Percentiles rank a stretch among this genome's conserved stretches.
Conservation (phyloP, 331 rosid genomes). For the Malus hybrid region DNA sequence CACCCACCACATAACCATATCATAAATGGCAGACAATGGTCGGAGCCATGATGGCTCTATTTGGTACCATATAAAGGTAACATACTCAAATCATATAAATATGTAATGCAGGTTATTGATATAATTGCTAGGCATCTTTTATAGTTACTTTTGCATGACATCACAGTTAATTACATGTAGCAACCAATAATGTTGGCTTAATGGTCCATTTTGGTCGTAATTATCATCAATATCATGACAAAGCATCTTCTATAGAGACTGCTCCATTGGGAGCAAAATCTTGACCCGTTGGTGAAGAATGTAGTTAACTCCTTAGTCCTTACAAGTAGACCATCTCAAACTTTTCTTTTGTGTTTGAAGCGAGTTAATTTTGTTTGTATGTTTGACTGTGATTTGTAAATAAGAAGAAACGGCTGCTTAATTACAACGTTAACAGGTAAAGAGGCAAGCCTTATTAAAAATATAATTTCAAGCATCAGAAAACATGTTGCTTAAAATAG, state of each 20-base stretch:
- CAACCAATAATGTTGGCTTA: background rate
- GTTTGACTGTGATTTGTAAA: background rate
- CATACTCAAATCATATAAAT: too few species aligned
- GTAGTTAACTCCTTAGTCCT: too few species aligned
- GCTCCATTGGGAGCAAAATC: background rate
- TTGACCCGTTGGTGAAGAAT: background rate
- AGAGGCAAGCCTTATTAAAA: too few species aligned
- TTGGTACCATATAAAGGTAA: background rate
- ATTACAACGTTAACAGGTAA: background rate
- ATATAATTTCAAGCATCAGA: background rate
- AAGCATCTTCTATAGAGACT: background rate
- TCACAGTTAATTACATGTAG: background rate
- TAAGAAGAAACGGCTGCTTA: background rate
- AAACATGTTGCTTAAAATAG: background rate
- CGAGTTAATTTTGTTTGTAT: background rate
- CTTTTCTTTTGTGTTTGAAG: background rate
- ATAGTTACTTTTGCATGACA: background rate
- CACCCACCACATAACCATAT: background rate
- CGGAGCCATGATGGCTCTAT: slow-evolving; percentile 1
- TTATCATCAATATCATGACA: background rate
- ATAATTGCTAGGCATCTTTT: background rate
- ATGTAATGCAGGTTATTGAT: background rate
- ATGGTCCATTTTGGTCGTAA: background rate
- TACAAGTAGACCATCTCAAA: too few species aligned
- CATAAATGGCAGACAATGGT: background rate